Conservation (phyloP, 768 basidiomycete genomes). For the Leccinellum luteum region DNA sequence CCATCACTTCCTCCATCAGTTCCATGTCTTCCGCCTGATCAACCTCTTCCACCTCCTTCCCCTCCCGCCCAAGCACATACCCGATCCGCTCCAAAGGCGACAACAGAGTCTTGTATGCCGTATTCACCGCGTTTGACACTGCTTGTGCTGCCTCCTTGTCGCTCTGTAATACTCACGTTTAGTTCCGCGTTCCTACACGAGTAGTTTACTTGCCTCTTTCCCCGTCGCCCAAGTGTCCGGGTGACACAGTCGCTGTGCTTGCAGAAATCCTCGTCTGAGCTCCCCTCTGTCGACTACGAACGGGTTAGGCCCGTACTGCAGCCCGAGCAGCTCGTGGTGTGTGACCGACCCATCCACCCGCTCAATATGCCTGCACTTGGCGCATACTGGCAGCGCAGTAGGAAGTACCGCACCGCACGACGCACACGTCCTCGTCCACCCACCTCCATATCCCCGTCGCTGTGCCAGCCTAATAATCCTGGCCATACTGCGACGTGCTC, state of each 20-base stretch:
- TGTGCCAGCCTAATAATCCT: neutral
- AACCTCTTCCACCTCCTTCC: constrained; percentile 56
- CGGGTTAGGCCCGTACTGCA: constrained; percentile 61
- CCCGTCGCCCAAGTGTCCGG: constrained; percentile 82
- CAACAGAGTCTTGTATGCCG: constrained; percentile 75
- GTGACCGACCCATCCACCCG: constrained; percentile 51
- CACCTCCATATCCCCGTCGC: constrained; percentile 18
- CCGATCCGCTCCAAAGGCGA: constrained; percentile 73
- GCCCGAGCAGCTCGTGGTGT: constrained; percentile 67
- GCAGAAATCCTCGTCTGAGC: constrained; percentile 64
- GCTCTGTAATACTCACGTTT: constrained; percentile 15
- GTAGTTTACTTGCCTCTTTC: constrained; percentile 45
- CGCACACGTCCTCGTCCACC: constrained; percentile 44
- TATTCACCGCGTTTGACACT: constrained; percentile 74
- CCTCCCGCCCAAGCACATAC: constrained; percentile 72
- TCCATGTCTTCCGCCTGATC: constrained; percentile 71
- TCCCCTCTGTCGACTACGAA: constrained; percentile 63
- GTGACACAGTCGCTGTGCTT: constrained; percentile 75
- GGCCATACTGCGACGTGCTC: constrained; percentile 1
- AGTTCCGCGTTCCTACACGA: constrained; percentile 4
- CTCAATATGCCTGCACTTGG: constrained; percentile 65
- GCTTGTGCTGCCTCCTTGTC: constrained; percentile 24
- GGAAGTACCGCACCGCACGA: constrained; percentile 60
- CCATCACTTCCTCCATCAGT: constrained; percentile 77
- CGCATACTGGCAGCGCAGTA: constrained; percentile 71